Conservation (phyloP, 1,139 yeast genomes). For the Geotrichum bryndzae region DNA sequence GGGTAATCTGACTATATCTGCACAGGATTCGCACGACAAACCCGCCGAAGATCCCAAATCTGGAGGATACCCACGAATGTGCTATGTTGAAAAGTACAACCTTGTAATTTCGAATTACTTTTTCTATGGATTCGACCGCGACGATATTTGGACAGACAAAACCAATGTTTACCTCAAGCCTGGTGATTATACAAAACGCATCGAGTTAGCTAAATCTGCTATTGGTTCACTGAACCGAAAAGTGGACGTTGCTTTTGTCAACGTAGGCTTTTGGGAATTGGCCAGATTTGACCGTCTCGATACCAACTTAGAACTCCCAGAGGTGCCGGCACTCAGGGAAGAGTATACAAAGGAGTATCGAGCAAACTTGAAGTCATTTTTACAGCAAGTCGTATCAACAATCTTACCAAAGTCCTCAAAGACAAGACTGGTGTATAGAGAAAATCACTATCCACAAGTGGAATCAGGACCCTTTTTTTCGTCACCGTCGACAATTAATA, state of each 20-base stretch:
- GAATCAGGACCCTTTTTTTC: slow-evolving; percentile 17
- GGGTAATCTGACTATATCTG: slow-evolving; percentile 14
- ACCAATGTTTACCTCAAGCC: slow-evolving; percentile 16
- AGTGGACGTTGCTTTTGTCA: slow-evolving; percentile 18
- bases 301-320: slow-evolving; percentile 6
- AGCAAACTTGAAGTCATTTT: slow-evolving; percentile 10
- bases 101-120: slow-evolving; percentile 18
- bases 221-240: slow-evolving; percentile 11
- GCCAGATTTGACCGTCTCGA: slow-evolving; percentile 18
- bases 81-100: slow-evolving; percentile 18
- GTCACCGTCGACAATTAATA: slow-evolving; percentile 9
- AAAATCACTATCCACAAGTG: slow-evolving; percentile 18
- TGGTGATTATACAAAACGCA: slow-evolving; percentile 15
- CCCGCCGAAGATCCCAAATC: slow-evolving; percentile 1
- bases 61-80: slow-evolving; percentile 18
- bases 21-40: slow-evolving; percentile 13
- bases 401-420: slow-evolving; percentile 7
- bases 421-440: slow-evolving; percentile 17
- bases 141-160: slow-evolving; percentile 18
- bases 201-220: slow-evolving; percentile 12
- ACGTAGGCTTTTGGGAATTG: slow-evolving; percentile 21
- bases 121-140: slow-evolving; percentile 19
- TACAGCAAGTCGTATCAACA: background rate
- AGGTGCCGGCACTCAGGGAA: slow-evolving; percentile 4
- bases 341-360: slow-evolving; percentile 15